These are phyloP conservation scores for Erysimum pusillum DNA, from an alignment of 441 rosid genomes.

Conservation along the genomic window DNA sequence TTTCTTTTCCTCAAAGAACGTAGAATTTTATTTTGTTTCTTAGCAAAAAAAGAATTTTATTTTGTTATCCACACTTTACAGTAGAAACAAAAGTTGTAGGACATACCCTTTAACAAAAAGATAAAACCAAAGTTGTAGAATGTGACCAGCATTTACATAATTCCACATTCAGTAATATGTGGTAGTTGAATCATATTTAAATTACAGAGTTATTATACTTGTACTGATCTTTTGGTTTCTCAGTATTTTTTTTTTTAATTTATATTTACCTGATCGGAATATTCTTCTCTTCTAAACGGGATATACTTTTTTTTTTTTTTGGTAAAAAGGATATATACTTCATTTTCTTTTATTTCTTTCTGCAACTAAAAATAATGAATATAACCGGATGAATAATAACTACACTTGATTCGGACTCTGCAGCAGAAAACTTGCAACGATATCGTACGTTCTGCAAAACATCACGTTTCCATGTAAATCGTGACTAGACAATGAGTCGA, in stretches of 20 bases:
- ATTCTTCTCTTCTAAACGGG: not conserved
- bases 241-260: no score
- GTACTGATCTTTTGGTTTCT: not conserved
- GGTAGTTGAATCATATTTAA: not conserved
- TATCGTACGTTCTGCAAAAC: conserved; percentile 12
- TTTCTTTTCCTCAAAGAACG: not conserved
- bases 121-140: not conserved
- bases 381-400: not conserved
- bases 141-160: not conserved
- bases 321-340: no score
- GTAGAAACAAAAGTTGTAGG: not conserved
- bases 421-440: conserved; percentile 5
- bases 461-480: conserved; percentile 35
- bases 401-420: not conserved
- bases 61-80: not conserved
- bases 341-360: no score
- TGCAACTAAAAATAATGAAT: no score
- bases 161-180: conserved; percentile 5
- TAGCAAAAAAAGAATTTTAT: no score
- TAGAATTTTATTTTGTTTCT: not conserved
- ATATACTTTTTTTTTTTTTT: no score
- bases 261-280: not conserved
- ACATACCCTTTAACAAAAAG: no score
- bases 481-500: conserved; percentile 45
- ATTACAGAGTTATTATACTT: not conserved